Base-by-base conservation (phyloP, 768 basidiomycete species). In the Hydnomerulius pinastri region DNA sequence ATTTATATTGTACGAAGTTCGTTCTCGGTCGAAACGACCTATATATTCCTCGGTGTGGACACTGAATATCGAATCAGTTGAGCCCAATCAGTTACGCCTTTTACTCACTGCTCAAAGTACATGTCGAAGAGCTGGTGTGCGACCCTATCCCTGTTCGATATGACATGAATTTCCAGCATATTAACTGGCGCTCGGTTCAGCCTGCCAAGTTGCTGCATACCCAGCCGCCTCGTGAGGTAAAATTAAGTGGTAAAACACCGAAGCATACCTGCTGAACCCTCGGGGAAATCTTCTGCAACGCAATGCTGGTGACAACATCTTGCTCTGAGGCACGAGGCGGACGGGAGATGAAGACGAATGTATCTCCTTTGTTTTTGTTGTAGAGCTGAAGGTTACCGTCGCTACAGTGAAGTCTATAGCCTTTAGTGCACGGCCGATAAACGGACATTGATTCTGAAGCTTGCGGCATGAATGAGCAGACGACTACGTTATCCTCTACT, bases 91-190 rank as follows among this genome's bases (percentile, higher is more conserved):
- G 46, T 25, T 13, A 8, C 8, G 17, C 4, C 9, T 12, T 4
- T 8, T 17, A 70, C 84, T 64, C 63, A 85, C 85, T 83, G 80
- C 29, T 85, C 81, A 58, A 83, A 82, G 68, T 83, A 82, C 28
- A 86, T 61, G 59, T 87, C 85, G 54, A 87, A 86, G 0, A 82
- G 61, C 64, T 85, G 82, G 58, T 85, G 83, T 0, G 83, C 81
- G 3, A 84, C 70, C 9, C 82, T 77, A 62, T 86, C 85, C 11
- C 84, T 71, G 59, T 86, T 85, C 0, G 85, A 86, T 9, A 86
- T 78, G 4, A 87, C 85, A 59, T 86, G 85, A 7, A 86, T 73
- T 53, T 87, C 85, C 30, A 86, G 75, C 6, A 72, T 73, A 10
- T 68, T 66, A 0, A 84, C 73, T 0, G 82, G 77, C 0, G 76